Evolutionary conservation across 2,329 filamentous ascomycete genomes (phyloP).

Genomic region (Xylaria sp.): DNA sequence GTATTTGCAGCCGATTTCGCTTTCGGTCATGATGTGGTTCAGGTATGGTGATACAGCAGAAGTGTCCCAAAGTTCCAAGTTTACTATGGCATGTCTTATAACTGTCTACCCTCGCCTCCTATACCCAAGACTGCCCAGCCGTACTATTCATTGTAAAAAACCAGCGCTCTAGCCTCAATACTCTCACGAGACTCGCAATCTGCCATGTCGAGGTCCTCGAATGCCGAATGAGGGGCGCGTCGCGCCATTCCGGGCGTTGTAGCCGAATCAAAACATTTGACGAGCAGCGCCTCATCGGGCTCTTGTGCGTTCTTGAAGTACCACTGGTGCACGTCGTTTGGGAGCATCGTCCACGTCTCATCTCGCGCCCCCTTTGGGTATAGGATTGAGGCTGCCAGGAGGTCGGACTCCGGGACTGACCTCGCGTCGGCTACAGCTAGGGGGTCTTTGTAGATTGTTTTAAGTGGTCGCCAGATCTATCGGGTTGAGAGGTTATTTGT

Average conservation of each 20-base stretch:
- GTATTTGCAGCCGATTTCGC: not conserved
- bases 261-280: constrained; percentile 69
- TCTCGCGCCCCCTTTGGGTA: constrained; percentile 50
- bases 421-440: constrained; percentile 55
- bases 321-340: constrained; percentile 58
- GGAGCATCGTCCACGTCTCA: constrained; percentile 55
- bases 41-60: not conserved
- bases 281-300: constrained; percentile 63
- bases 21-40: not conserved
- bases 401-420: constrained; percentile 54
- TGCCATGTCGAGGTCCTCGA: constrained; percentile 60
- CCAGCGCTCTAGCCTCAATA: constrained; percentile 65
- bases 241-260: constrained; percentile 59
- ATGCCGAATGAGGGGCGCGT: constrained; percentile 65
- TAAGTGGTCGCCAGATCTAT: constrained; percentile 60
- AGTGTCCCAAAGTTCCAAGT: not conserved
- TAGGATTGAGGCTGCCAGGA: constrained; percentile 53
- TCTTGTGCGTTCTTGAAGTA: constrained; percentile 62
- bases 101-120: not conserved
- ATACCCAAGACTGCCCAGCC: too few species aligned
- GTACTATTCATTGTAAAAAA: constrained; percentile 57
- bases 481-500: constrained; percentile 18
- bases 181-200: constrained; percentile 60
- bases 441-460: constrained; percentile 58
- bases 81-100: not conserved